Evolutionary conservation across 805 yeast genomes (phyloP), one percentile per base, ranked within the genome.

Genomic region (Wickerhamomyces hampshirensis): DNA sequence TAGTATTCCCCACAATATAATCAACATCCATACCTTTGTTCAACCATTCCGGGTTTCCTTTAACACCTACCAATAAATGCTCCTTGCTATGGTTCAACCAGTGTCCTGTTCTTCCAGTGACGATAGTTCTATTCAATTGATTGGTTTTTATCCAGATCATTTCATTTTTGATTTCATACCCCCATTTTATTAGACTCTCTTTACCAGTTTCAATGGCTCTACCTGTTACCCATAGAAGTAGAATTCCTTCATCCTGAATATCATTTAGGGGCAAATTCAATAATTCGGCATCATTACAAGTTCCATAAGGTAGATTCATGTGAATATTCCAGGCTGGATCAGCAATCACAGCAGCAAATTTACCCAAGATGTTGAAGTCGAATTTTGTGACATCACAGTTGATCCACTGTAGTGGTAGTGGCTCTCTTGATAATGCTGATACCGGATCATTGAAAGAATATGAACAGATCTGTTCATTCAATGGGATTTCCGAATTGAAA

Each of bases 261-360:
- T 70, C 61, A 26, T 73, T 70, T 57, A 89, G 69, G 18, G 85
- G 80, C 17, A 89, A 63, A 9, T 75, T 66, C 34, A 80, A 59
- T 26, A 89, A 63, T 47, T 86, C 96, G 2, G 75, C 71, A 54
- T 85, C 95, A 39, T 82, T 81, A 55, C 86, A 78, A 2, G 86
- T 77, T 10, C 86, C 84, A 56, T 82, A 80, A 5, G 87, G 87
- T 40, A 76, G 58, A 37, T 84, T 82, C 89, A 85, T 88, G 61
- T 89, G 96, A 44, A 89, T 89, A 46, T 87, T 89, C 98, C 98
- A 89, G 6, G 96, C 93, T 4, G 96, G 48, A 58, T 89, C 98
- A 0, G 95, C 91, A 37, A 91, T 75, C 10, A 89, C 77, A 3
- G 80, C 87, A 27, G 81, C 88, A 62, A 84, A 84, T 60, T 82